These are phyloP conservation scores for Daucus carota DNA, from an alignment of 129 eudicot genomes.

Conservation along the genomic window DNA sequence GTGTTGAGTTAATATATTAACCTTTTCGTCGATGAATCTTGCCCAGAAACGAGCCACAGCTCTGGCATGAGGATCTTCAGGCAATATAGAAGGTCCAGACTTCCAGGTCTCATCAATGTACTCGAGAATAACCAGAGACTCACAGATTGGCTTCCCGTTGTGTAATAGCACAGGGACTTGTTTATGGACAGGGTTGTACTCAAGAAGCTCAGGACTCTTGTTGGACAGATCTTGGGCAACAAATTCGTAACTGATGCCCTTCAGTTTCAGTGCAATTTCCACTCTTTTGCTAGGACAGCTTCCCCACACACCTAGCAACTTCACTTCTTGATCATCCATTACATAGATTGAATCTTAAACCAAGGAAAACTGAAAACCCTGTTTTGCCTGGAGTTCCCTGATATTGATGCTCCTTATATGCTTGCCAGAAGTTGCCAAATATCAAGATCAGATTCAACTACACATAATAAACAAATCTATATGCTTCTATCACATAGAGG, in stretches of 20 bases:
- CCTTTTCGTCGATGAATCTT: constrained; percentile 33
- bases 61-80: constrained; percentile 26
- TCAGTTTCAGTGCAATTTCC: constrained; percentile 25
- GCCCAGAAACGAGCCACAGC: constrained; percentile 42
- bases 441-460: not conserved
- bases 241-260: constrained; percentile 26
- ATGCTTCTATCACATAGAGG: not conserved
- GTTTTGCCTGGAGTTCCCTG: too few species aligned
- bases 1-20: not conserved
- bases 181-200: constrained; percentile 31
- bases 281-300: constrained; percentile 24
- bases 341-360: not conserved
- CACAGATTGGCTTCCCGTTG: constrained; percentile 26
- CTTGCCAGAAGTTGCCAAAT: not conserved
- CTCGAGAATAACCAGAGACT: constrained; percentile 30
- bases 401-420: too few species aligned
- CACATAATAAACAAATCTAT: not conserved
- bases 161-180: constrained; percentile 29
- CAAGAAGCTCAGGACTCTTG: constrained; percentile 23
- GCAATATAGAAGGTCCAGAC: constrained; percentile 17
- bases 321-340: constrained; percentile 19
- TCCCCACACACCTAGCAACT: constrained; percentile 17
- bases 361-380: not conserved
- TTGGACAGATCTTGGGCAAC: constrained; percentile 22
- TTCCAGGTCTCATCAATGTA: constrained; percentile 34